phyloP scores from a whole-genome alignment of 768 basidiomycete genomes.

The Tulasnella sp. region DNA sequence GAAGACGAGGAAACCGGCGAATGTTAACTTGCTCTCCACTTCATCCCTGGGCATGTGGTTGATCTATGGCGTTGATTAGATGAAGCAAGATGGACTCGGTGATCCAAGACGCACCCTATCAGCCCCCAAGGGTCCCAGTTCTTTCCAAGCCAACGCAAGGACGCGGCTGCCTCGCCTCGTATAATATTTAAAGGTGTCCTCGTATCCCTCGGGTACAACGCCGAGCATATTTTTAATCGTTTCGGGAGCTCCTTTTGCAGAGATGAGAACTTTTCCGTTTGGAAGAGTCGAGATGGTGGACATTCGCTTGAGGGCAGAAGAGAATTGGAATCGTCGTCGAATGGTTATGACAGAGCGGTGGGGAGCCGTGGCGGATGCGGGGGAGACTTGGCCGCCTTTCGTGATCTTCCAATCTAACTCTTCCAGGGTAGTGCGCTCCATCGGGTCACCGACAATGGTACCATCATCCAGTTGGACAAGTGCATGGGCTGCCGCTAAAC shows the following conservation, averaged over 20 bases:
- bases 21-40: conserved; percentile 72
- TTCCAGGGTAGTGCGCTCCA: conserved; percentile 96
- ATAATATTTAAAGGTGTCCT: conserved; percentile 92
- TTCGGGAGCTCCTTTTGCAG: conserved; percentile 97
- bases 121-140: conserved; percentile 61
- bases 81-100: not conserved
- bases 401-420: conserved; percentile 81
- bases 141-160: conserved; percentile 84
- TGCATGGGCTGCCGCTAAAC: conserved; percentile 92
- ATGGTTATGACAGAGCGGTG: conserved; percentile 62
- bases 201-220: conserved; percentile 71
- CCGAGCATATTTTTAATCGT: conserved; percentile 87
- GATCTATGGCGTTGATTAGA: conserved; percentile 49
- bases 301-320: conserved; percentile 96
- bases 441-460: conserved; percentile 91
- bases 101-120: conserved; percentile 54
- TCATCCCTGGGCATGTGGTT: conserved; percentile 79
- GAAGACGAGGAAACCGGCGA: conserved; percentile 98
- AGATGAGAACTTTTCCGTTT: conserved; percentile 49
- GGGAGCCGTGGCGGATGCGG: conserved; percentile 48
- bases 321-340: conserved; percentile 94
- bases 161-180: conserved; percentile 92
- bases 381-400: conserved; percentile 65
- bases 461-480: conserved; percentile 93
- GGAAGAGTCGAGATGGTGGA: conserved; percentile 74